A percentile compares a stretch with the other conserved stretches of the same genome.
Evolutionary conservation across 257 asterid genomes (phyloP).

Genomic region (Cinchona pubescens): DNA sequence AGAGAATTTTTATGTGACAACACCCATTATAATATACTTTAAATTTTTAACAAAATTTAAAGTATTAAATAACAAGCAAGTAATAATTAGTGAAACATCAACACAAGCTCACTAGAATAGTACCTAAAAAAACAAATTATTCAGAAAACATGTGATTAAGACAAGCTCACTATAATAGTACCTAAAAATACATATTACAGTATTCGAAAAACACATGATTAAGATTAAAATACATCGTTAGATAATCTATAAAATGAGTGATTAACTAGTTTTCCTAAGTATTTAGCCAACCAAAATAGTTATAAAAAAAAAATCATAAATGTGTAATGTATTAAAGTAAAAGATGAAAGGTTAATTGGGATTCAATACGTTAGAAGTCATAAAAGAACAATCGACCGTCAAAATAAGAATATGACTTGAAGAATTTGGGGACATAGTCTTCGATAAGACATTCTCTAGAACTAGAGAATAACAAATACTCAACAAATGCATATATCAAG

Average conservation of each 20-base stretch:
- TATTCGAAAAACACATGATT: not conserved
- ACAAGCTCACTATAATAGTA: too few species aligned
- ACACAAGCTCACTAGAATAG: not conserved
- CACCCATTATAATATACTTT: slow-evolving; percentile 18
- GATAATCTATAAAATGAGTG: too few species aligned
- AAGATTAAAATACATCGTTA: not conserved
- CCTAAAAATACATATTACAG: too few species aligned
- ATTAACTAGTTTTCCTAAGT: too few species aligned
- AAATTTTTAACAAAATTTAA: not conserved
- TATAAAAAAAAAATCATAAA: too few species aligned
- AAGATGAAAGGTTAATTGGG: not conserved
- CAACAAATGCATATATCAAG: not conserved
- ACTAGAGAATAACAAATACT: not conserved
- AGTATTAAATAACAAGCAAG: too few species aligned
- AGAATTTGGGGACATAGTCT: not conserved
- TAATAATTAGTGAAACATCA: not conserved
- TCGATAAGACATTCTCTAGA: not conserved
- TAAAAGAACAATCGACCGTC: not conserved
- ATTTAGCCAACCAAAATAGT: too few species aligned
- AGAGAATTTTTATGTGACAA: slow-evolving; percentile 20
- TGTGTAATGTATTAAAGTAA: not conserved
- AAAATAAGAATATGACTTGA: slow-evolving; percentile 10
- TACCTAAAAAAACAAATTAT: not conserved
- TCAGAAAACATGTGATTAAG: too few species aligned
- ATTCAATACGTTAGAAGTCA: not conserved